Evolutionary conservation across 139 green algal species (phyloP).

Genomic region (Deuterostichococcus epilithicus): DNA sequence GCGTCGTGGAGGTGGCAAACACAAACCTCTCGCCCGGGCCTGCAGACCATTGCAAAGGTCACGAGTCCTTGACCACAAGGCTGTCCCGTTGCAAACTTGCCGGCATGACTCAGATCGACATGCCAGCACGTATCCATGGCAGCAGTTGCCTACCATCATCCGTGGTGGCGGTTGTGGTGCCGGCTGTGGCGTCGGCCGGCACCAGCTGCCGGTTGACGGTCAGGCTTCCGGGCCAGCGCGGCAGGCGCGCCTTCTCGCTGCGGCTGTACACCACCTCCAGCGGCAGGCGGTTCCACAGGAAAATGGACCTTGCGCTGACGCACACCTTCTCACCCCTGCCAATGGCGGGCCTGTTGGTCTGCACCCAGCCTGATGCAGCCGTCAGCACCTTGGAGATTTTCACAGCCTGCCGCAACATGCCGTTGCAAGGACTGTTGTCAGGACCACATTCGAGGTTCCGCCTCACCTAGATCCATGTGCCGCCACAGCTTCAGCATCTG

Average conservation of each 20-base stretch:
- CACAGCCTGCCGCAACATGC: conserved; percentile 4
- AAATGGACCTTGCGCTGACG: neutral
- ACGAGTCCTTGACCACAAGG: neutral
- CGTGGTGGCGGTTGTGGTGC: neutral
- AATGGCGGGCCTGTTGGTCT: neutral
- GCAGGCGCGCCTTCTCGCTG: neutral
- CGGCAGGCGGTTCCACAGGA: neutral
- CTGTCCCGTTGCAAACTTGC: neutral
- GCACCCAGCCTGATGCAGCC: neutral
- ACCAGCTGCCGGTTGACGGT: neutral
- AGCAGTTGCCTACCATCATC: neutral
- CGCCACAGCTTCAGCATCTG: conserved; percentile 4
- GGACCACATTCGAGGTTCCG: neutral
- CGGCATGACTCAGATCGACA: too few species aligned
- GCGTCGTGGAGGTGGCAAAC: conserved; percentile 46
- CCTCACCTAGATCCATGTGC: conserved; percentile 17
- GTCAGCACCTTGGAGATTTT: conserved; percentile 4
- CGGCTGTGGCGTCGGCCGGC: neutral
- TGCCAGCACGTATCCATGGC: neutral
- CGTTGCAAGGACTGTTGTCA: neutral
- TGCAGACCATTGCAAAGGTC: neutral
- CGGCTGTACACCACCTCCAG: neutral
- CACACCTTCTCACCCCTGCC: neutral
- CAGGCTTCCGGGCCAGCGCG: neutral
- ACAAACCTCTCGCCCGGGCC: conserved; percentile 14